These are phyloP conservation scores for Telfairia occidentalis DNA, from an alignment of 331 rosid genomes.

Conservation along the genomic window DNA sequence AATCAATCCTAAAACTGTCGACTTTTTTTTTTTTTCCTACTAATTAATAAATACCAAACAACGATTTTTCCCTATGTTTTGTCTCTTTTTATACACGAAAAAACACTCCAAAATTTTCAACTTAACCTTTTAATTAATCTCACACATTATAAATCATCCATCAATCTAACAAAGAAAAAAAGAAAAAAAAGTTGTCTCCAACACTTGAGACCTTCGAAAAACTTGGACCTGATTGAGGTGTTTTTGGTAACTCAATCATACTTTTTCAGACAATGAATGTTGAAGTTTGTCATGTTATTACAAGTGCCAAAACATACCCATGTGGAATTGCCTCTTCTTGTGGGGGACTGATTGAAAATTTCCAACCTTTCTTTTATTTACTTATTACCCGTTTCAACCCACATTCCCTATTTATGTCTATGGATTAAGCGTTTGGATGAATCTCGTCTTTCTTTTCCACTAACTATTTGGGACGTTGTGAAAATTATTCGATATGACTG, in stretches of 20 bases:
- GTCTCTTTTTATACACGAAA: background rate
- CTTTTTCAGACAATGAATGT: background rate
- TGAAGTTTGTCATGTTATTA: background rate
- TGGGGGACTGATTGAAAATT: background rate
- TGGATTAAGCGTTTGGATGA: constrained; percentile 4
- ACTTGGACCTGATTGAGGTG: background rate
- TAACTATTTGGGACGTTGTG: background rate
- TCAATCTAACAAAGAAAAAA: background rate
- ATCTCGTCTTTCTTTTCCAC: background rate
- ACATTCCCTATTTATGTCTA: background rate
- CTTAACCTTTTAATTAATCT: background rate
- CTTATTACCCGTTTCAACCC: background rate
- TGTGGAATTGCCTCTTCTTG: constrained; percentile 1
- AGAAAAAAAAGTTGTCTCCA: background rate
- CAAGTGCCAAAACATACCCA: background rate
- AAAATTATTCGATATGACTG: background rate
- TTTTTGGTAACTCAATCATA: background rate
- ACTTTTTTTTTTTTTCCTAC: constrained; percentile 1
- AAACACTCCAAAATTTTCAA: background rate
- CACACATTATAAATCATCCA: too few species aligned
- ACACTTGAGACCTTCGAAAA: background rate
- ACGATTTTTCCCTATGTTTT: background rate
- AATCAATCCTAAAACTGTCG: background rate
- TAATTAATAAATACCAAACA: constrained; percentile 6
- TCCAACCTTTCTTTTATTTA: background rate